Conservation (phyloP, 2,329 filamentous ascomycete species). For the Falciphora oryzae region DNA sequence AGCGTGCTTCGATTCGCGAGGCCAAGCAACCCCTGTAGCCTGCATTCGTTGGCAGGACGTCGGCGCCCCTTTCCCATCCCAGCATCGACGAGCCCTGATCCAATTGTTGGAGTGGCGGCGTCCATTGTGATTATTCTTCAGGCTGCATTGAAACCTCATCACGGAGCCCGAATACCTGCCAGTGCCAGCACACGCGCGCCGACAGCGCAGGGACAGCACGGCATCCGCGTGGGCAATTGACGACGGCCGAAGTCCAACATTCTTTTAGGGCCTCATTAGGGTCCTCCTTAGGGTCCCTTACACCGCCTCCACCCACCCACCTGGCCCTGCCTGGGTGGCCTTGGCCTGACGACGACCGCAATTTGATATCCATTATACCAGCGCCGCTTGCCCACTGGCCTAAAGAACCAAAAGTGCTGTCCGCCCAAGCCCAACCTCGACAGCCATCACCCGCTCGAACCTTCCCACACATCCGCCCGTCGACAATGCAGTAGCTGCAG, state of each 20-base stretch:
- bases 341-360: not conserved
- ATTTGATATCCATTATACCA: not conserved
- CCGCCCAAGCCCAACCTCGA: not conserved
- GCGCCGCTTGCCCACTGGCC: not conserved
- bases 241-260: not conserved
- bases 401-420: not conserved
- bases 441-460: not conserved
- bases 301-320: not conserved
- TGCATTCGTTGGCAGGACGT: not conserved
- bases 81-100: no score
- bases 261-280: not conserved
- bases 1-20: not conserved
- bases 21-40: not conserved
- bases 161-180: not conserved
- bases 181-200: not conserved
- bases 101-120: not conserved
- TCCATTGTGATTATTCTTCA: no score
- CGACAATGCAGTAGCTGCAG: not conserved
- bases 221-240: not conserved
- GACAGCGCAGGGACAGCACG: not conserved
- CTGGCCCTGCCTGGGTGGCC: not conserved
- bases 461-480: not conserved
- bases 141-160: not conserved
- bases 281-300: not conserved
- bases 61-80: no score